Conservation (phyloP, 2,329 filamentous ascomycete species). For the Zelopaecilomyces penicillatus region DNA sequence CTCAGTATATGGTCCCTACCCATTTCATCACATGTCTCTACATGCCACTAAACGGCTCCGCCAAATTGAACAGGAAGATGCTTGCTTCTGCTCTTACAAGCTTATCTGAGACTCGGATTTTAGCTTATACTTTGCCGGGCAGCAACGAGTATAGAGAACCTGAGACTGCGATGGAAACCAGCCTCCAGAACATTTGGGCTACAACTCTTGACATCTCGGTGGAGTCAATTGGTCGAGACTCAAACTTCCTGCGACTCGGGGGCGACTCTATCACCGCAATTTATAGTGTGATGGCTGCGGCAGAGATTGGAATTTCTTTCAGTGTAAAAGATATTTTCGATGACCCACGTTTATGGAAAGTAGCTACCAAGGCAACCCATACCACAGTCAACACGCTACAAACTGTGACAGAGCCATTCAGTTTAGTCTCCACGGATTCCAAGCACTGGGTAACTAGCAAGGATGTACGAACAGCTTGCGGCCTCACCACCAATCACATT, state of each 20-base stretch:
- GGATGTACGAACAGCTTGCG: neutral
- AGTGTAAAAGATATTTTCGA: constrained; percentile 12
- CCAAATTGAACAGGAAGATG: constrained; percentile 4
- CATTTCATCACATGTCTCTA: constrained; percentile 4
- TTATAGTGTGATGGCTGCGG: constrained; percentile 4
- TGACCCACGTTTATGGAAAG: constrained; percentile 9
- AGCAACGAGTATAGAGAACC: constrained; percentile 2
- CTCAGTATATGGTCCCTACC: constrained; percentile 6
- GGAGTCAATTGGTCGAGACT: constrained; percentile 20
- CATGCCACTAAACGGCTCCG: constrained; percentile 1
- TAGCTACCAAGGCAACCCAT: neutral
- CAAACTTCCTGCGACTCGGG: constrained; percentile 19
- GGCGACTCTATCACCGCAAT: constrained; percentile 21
- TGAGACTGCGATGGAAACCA: constrained; percentile 3
- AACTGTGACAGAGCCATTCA: neutral
- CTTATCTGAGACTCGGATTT: neutral
- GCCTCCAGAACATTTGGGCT: constrained; percentile 6
- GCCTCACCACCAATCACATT: neutral
- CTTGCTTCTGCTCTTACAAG: neutral
- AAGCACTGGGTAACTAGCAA: neutral
- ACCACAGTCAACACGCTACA: neutral
- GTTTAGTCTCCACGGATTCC: constrained; percentile 2
- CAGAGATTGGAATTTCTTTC: constrained; percentile 4
- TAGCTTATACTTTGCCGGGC: neutral
- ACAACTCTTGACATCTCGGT: constrained; percentile 1